phyloP scores from a whole-genome alignment of 75 land plant species.

The Selaginella moellendorffii region DNA sequence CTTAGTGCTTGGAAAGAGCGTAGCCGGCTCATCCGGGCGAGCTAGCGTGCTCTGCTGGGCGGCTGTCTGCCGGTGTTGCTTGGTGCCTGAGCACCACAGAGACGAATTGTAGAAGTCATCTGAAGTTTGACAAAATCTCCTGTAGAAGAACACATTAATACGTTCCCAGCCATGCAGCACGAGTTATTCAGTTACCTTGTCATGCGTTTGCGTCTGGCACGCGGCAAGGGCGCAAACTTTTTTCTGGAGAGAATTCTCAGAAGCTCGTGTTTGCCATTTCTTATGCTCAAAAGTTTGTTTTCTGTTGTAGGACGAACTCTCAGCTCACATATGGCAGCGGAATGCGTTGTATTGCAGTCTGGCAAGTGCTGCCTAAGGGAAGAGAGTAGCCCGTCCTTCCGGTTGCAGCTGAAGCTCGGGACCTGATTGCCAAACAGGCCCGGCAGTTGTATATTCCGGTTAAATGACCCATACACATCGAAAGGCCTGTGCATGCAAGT shows the following conservation, averaged over 20 bases:
- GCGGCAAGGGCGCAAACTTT: too few relatives aligned
- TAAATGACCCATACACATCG: not conserved
- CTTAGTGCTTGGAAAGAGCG: not conserved
- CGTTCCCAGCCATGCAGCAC: too few relatives aligned
- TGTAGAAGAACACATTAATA: not conserved
- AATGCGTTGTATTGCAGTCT: too few relatives aligned
- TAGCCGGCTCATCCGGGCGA: not conserved
- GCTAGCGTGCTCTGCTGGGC: not conserved
- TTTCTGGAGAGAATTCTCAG: too few relatives aligned
- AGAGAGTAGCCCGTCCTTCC: too few relatives aligned
- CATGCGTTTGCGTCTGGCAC: too few relatives aligned
- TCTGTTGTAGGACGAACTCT: too few relatives aligned
- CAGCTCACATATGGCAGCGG: too few relatives aligned
- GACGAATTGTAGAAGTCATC: not conserved
- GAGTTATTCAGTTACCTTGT: too few relatives aligned
- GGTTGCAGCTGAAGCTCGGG: not conserved
- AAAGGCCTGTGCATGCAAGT: not conserved
- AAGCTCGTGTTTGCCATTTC: too few relatives aligned
- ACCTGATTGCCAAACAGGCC: not conserved
- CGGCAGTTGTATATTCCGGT: not conserved
- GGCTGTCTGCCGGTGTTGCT: not conserved
- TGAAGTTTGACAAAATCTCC: not conserved
- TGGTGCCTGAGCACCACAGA: not conserved
- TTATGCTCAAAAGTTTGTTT: too few relatives aligned
- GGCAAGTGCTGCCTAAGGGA: too few relatives aligned